phyloP scores from a whole-genome alignment of 306 rosid species.

The Gastrolobium bilobum region DNA sequence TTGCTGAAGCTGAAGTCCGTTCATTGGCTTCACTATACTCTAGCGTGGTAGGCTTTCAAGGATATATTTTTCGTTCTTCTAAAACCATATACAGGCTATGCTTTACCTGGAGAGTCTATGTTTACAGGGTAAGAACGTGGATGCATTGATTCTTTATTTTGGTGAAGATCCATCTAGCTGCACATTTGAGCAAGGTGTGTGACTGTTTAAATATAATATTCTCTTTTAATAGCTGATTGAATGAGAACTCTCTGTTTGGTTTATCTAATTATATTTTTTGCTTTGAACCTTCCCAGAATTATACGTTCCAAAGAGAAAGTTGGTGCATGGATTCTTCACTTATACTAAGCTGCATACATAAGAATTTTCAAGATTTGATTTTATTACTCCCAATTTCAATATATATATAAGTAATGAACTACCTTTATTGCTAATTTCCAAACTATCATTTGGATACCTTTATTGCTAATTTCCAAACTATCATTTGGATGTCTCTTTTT shows the following conservation, averaged over 20 bases:
- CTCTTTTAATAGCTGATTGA: slow-evolving; percentile 32
- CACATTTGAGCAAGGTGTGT: slow-evolving; percentile 89
- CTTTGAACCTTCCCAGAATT: neutral
- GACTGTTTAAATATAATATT: slow-evolving; percentile 35
- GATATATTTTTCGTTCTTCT: slow-evolving; percentile 22
- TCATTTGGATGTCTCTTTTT: slow-evolving; percentile 11
- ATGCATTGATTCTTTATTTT: slow-evolving; percentile 84
- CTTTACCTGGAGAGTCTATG: slow-evolving; percentile 44
- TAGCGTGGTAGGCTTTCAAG: slow-evolving; percentile 73
- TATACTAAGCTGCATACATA: neutral
- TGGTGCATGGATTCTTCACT: slow-evolving; percentile 29
- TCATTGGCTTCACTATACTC: slow-evolving; percentile 86
- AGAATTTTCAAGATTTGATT: slow-evolving; percentile 6
- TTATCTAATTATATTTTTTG: slow-evolving; percentile 21
- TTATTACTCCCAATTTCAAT: neutral
- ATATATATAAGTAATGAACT: slow-evolving; percentile 7
- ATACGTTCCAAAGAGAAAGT: slow-evolving; percentile 17
- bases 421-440: slow-evolving; percentile 16
- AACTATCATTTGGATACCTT: neutral
- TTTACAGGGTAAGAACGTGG: slow-evolving; percentile 89
- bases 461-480: slow-evolving; percentile 21
- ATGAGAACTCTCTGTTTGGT: slow-evolving; percentile 5
- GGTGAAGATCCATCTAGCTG: slow-evolving; percentile 96
- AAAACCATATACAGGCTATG: slow-evolving; percentile 8
- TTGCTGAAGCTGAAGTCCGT: slow-evolving; percentile 92